These are phyloP conservation scores for Zopfochytrium polystomum DNA, from an alignment of 371 early-diverging fungal genomes.

Conservation along the genomic window DNA sequence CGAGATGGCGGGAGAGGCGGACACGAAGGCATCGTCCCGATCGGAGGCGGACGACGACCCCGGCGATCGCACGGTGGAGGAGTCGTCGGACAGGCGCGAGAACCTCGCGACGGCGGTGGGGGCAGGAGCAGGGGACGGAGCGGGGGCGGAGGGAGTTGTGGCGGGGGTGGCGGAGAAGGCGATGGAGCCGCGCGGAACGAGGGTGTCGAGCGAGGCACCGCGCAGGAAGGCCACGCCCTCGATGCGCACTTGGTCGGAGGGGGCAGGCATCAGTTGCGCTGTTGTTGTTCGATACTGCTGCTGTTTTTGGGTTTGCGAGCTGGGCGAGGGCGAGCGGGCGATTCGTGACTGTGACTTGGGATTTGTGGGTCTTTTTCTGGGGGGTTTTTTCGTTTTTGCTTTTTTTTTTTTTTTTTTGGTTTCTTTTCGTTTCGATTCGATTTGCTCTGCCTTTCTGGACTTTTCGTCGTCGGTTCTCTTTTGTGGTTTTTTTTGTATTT, in stretches of 20 bases:
- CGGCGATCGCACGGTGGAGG: no score
- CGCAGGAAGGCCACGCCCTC: not conserved
- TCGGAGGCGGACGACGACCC: no score
- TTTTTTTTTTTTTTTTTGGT: not conserved
- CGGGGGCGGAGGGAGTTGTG: no score
- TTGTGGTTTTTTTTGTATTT: not conserved
- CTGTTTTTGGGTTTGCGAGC: not conserved
- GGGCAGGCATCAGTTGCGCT: not conserved
- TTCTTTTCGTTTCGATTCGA: no score
- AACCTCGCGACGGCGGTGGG: no score
- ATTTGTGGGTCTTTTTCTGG: not conserved
- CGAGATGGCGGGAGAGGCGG: no score
- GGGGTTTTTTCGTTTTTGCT: not conserved
- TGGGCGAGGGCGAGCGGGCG: not conserved
- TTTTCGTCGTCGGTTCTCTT: not conserved
- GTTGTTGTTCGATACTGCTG: not conserved
- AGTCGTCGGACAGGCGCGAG: no score
- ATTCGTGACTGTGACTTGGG: no score
- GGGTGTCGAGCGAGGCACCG: not conserved
- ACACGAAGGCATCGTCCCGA: no score
- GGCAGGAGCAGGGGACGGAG: no score
- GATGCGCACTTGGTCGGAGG: not conserved
- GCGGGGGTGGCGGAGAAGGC: no score
- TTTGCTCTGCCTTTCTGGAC: no score
- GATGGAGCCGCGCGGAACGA: not conserved